phyloP scores from a whole-genome alignment of 139 green algal genomes.

The Chlamydomonas eustigma region DNA sequence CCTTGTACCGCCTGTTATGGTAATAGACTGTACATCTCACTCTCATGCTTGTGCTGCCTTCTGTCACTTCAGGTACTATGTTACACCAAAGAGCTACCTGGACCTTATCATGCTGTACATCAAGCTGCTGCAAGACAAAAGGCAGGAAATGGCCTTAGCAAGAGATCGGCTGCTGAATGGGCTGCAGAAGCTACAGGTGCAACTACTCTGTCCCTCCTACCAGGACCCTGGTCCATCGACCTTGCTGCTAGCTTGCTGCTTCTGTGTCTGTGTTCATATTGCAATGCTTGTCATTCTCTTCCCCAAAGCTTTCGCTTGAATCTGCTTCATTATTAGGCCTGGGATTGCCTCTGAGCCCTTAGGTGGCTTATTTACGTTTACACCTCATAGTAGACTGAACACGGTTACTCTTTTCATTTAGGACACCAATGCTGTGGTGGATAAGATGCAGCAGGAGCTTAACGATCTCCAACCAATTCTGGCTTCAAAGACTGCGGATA shows the following conservation, averaged over 20 bases:
- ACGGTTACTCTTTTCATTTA: background rate
- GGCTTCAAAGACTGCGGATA: constrained; percentile 63
- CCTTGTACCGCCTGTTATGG: background rate
- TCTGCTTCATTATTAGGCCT: too few relatives aligned
- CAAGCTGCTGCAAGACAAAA: constrained; percentile 40
- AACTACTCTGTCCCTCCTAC: too few relatives aligned
- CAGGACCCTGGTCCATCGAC: too few relatives aligned
- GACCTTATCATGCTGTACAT: constrained; percentile 81
- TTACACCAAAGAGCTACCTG: constrained; percentile 78
- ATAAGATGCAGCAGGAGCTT: constrained; percentile 70
- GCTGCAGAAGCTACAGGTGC: constrained; percentile 69
- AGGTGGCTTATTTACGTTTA: too few relatives aligned
- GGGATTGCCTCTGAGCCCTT: too few relatives aligned
- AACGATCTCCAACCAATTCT: constrained; percentile 71
- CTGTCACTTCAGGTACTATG: constrained; percentile 58
- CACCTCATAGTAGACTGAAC: too few relatives aligned
- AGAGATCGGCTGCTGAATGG: constrained; percentile 69
- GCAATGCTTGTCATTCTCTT: too few relatives aligned
- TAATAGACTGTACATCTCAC: background rate
- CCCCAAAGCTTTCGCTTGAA: too few relatives aligned
- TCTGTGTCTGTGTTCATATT: too few relatives aligned
- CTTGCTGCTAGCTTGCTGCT: too few relatives aligned
- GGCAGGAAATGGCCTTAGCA: constrained; percentile 42
- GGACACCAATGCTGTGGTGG: constrained; percentile 72
- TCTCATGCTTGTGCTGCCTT: background rate